Conservation (phyloP, 805 yeast genomes). For the Suhomyces kilbournensis region DNA sequence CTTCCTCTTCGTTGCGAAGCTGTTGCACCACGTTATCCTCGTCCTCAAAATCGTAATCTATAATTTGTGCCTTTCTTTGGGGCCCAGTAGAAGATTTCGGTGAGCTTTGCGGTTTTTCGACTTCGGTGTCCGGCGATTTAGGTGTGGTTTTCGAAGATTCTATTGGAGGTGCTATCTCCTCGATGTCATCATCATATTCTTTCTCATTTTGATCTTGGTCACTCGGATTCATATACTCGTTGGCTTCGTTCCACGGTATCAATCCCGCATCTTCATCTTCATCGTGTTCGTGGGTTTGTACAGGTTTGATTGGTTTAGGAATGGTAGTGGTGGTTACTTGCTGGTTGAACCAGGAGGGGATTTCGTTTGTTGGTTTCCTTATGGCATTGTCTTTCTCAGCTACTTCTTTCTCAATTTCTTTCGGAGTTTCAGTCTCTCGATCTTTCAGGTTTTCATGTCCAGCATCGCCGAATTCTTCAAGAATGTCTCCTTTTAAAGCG, state of each 20-base stretch:
- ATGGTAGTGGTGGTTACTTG: background rate
- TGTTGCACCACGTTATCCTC: slow-evolving; percentile 64
- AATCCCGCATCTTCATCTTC: slow-evolving; percentile 16
- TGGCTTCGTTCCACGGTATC: slow-evolving; percentile 50
- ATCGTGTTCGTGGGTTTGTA: background rate
- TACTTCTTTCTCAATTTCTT: background rate
- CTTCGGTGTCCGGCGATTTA: background rate
- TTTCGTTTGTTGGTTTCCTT: background rate
- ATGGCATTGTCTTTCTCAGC: background rate
- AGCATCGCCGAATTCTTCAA: background rate
- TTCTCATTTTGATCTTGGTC: slow-evolving; percentile 11
- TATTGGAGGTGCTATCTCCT: slow-evolving; percentile 6
- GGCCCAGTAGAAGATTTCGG: background rate
- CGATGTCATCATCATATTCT: slow-evolving; percentile 2
- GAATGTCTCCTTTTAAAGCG: background rate
- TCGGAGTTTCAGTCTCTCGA: background rate
- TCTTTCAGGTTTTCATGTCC: background rate
- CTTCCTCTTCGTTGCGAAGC: slow-evolving; percentile 66
- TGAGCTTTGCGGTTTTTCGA: background rate
- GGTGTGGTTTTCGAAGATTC: background rate
- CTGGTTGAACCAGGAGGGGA: slow-evolving; percentile 28
- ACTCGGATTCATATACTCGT: slow-evolving; percentile 17
- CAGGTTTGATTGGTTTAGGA: background rate
- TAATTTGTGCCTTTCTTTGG: slow-evolving; percentile 18
- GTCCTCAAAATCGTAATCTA: slow-evolving; percentile 72